Evolutionary conservation across 805 yeast genomes (phyloP), one percentile per base, ranked within the genome.

Genomic region (Candida sithepensis): DNA sequence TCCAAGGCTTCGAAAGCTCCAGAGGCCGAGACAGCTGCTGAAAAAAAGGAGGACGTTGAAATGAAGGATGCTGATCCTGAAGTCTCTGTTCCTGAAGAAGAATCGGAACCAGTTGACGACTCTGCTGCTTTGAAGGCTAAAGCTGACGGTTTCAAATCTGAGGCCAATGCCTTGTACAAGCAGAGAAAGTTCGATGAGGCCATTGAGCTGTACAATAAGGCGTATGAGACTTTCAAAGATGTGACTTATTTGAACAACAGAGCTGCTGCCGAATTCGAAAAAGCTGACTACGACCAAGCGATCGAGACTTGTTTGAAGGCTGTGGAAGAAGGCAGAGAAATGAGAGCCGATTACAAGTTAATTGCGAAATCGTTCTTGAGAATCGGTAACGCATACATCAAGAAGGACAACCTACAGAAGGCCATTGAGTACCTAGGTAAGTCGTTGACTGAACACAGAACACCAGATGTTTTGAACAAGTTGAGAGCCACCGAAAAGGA

Each of bases 241-340:
- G 88, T 92, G 61, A 92, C 98, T 0, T 94, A 86, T 66, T 77
- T 94, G 66, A 94, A 95, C 75, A 94, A 94, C 76, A 82, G 95
- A 61, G 94, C 99, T 36, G 98, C 99, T 48, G 99, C 99, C 30
- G 96, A 94, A 70, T 94, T 70, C 63, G 99, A 94, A 72, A 89
- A 91, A 68, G 96, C 94, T 52, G 97, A 90, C 62, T 87, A 79
- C 61, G 96, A 90, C 48, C 70, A 83, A 10, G 91, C 96, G 37
- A 87, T 94, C 55, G 70, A 75, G 50, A 88, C 97, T 4, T 85
- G 97, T 67, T 72, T 79, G 57, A 69, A 70, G 43, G 98, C 99
- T 22, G 79, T 92, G 53, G 97, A 88, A 38, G 82, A 87, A 66
- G 97, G 97, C 55, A 81, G 96, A 72, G 92, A 85, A 58, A 60